Evolutionary conservation across 2,329 filamentous ascomycete species (phyloP).

Genomic region (Cordyceps javanica): DNA sequence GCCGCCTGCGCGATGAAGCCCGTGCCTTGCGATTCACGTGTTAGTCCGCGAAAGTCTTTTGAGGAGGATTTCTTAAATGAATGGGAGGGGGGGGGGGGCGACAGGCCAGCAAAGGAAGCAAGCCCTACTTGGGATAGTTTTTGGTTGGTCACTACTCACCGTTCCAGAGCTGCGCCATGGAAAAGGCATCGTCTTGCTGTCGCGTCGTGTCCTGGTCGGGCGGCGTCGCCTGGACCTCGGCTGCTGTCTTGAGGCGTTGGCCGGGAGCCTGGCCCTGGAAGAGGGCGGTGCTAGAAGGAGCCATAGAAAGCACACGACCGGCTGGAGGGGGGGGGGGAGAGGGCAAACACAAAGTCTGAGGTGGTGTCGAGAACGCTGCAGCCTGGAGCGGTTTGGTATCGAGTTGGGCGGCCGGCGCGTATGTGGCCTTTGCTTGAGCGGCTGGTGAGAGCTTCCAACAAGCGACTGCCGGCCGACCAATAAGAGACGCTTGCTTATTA

Average conservation of each 20-base stretch:
- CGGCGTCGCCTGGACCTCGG: not conserved
- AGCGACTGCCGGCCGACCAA: not conserved
- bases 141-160: not conserved
- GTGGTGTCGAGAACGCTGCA: not conserved
- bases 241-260: not conserved
- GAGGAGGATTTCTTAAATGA: not conserved
- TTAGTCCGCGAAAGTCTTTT: not conserved
- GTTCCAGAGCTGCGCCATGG: not conserved
- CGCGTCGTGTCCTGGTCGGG: not conserved
- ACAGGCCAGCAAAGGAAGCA: not conserved
- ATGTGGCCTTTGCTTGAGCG: not conserved
- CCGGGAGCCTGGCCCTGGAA: not conserved
- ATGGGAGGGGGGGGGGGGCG: not conserved
- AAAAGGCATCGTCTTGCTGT: not conserved
- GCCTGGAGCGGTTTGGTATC: not conserved
- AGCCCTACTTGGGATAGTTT: too few species aligned
- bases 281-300: not conserved
- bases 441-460: not conserved
- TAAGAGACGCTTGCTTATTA: not conserved
- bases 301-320: not conserved
- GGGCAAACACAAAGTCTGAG: not conserved
- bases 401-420: too few species aligned
- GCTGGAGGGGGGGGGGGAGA: not conserved
- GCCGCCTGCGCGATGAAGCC: conserved; percentile 75
- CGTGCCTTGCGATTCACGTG: conserved; percentile 53